These are phyloP conservation scores for Trichophyton benhamiae DNA, from an alignment of 2,329 filamentous ascomycete genomes.

Conservation along the genomic window DNA sequence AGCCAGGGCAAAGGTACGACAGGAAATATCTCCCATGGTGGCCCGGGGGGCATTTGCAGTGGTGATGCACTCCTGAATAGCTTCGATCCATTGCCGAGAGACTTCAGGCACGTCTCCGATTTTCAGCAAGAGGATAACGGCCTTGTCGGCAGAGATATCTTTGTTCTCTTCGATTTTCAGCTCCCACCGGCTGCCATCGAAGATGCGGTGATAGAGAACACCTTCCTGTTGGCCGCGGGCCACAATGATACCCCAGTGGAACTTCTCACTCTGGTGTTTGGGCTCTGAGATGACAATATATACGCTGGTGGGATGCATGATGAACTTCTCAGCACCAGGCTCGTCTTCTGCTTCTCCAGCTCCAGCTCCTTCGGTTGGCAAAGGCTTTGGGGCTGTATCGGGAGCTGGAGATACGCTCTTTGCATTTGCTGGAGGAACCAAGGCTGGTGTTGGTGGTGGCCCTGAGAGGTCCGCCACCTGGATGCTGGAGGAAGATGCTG, in stretches of 20 bases:
- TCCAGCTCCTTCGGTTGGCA: background rate
- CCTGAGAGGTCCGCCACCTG: background rate
- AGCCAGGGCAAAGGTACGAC: background rate
- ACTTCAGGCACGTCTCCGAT: background rate
- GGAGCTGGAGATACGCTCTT: background rate
- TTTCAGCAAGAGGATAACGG: background rate
- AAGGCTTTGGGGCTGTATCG: background rate
- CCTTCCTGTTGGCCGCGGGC: background rate
- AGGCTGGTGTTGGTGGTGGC: background rate
- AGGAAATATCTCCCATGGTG: background rate
- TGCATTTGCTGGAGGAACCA: background rate
- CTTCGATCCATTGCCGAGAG: background rate
- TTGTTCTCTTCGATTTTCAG: background rate
- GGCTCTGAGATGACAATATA: background rate
- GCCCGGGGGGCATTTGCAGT: background rate
- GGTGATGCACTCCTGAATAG: background rate
- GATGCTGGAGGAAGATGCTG: background rate
- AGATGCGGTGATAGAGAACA: background rate
- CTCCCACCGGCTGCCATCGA: background rate
- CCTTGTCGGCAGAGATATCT: background rate
- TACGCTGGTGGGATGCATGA: background rate
- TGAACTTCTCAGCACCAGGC: background rate
- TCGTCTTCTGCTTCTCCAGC: background rate
- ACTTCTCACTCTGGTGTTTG: background rate
- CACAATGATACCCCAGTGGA: conserved; percentile 3